phyloP scores from a whole-genome alignment of 1,139 yeast genomes.

The Geotrichum macrosporum region DNA sequence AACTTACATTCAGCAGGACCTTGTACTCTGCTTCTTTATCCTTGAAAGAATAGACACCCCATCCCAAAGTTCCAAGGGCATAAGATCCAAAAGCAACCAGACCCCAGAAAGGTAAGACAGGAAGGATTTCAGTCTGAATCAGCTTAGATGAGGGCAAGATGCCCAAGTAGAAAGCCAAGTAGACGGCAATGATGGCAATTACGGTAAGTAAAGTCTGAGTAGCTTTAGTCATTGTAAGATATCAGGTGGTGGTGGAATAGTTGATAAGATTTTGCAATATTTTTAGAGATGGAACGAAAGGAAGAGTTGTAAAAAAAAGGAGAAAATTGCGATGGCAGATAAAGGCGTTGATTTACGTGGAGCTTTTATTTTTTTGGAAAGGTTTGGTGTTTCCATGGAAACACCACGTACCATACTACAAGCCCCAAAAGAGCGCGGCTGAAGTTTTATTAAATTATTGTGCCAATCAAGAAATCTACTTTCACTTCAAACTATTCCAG shows the following conservation, averaged over 20 bases:
- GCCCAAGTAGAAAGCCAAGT: constrained; percentile 52
- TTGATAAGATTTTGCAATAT: too few species aligned
- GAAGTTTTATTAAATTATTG: neutral
- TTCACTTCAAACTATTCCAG: neutral
- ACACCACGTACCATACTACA: neutral
- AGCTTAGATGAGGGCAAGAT: constrained; percentile 53
- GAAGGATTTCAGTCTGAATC: constrained; percentile 54
- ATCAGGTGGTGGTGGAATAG: too few species aligned
- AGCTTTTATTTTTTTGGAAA: neutral
- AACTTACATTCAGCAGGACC: constrained; percentile 48
- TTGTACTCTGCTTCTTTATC: constrained; percentile 67
- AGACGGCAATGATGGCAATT: constrained; percentile 46
- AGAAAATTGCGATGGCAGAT: too few species aligned
- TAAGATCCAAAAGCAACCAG: constrained; percentile 68
- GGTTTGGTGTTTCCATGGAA: constrained; percentile 5
- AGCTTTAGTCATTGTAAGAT: constrained; percentile 57
- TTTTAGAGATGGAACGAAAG: neutral
- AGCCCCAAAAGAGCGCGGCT: neutral
- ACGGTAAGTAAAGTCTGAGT: constrained; percentile 53
- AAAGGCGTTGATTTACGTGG: too few species aligned
- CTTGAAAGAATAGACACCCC: constrained; percentile 66
- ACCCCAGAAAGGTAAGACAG: constrained; percentile 68
- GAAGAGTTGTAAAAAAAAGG: neutral
- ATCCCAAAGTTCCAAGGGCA: constrained; percentile 67
- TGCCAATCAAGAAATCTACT: too few species aligned